A percentile compares a stretch with the other conserved stretches of the same genome.
Conservation (phyloP, 129 eudicot species). For the Logfia minima region DNA sequence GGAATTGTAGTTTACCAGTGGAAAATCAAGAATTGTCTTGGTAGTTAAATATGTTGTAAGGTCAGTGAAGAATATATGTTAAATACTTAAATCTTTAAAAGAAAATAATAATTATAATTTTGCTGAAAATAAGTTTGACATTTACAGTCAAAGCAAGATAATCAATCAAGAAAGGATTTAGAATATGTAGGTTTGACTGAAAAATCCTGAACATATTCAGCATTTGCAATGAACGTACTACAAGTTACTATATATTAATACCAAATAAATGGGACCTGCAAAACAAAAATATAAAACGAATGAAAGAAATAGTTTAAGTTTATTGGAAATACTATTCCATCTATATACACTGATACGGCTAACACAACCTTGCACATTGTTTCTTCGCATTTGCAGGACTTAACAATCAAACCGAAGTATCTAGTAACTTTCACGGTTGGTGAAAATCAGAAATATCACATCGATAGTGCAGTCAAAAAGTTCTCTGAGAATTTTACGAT, state of each 20-base stretch:
- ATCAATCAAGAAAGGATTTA: conserved; percentile 2
- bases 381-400: conserved; percentile 57
- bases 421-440: conserved; percentile 89
- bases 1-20: no score
- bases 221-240: neutral
- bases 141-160: neutral
- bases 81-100: no score
- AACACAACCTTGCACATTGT: neutral
- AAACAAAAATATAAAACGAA: neutral
- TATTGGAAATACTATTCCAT: neutral
- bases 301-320: neutral
- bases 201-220: neutral
- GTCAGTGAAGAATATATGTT: neutral
- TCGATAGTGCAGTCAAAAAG: conserved; percentile 73
- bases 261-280: neutral
- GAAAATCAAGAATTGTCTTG: no score
- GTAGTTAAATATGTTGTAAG: no score
- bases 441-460: conserved; percentile 56
- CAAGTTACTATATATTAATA: neutral
- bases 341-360: neutral
- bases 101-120: neutral
- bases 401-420: conserved; percentile 61
- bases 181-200: neutral
- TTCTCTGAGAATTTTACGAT: conserved; percentile 82
- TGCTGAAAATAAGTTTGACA: conserved; percentile 8